Base-by-base conservation (phyloP, 768 basidiomycete genomes). In the Ramaria sp. region DNA sequence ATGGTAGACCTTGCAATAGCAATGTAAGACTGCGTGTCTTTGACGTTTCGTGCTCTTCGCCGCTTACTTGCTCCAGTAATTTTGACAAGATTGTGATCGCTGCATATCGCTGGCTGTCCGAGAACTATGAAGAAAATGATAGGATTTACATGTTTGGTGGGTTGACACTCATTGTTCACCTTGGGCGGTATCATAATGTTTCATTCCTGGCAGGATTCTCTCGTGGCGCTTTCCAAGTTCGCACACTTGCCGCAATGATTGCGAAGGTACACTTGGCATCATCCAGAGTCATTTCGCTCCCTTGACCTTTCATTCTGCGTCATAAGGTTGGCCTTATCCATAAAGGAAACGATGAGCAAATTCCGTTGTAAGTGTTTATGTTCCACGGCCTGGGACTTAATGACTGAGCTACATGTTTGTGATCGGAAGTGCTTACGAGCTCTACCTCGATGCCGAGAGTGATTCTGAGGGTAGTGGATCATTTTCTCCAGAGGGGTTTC, bases 101-200 rank as follows among this genome's bases (percentile, higher is more conserved):
- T 10, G 72, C 67, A 13, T 74, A 74, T 47, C 63, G 64, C 25
- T 74, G 74, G 73, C 65, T 74, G 13, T 64, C 70, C 8, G 70
- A 73, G 7, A 65, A 67, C 28, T 74, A 73, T 53, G 37, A 52
- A 6, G 57, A 63, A 24, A 71, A 71, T 1, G 73, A 75, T 52
- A 60, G 54, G 25, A 69, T 76, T 24, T 74, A 64, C 57, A 50
- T 75, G 4, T 74, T 76, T 44, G 73, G 73, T 70, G 44, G 27
- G 62, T 52, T 24, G 13, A 5, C 24, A 24, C n/a, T n/a, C n/a
- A n/a, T n/a, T n/a, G n/a, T n/a, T n/a, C n/a, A n/a, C n/a, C n/a
- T n/a, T n/a, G n/a, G n/a, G n/a, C n/a, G n/a, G n/a, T n/a, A n/a
- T n/a, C n/a, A n/a, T n/a, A n/a, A n/a, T n/a, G n/a, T n/a, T n/a